phyloP scores from a whole-genome alignment of 2,329 filamentous ascomycete genomes.

The Aspergillus tanneri region DNA sequence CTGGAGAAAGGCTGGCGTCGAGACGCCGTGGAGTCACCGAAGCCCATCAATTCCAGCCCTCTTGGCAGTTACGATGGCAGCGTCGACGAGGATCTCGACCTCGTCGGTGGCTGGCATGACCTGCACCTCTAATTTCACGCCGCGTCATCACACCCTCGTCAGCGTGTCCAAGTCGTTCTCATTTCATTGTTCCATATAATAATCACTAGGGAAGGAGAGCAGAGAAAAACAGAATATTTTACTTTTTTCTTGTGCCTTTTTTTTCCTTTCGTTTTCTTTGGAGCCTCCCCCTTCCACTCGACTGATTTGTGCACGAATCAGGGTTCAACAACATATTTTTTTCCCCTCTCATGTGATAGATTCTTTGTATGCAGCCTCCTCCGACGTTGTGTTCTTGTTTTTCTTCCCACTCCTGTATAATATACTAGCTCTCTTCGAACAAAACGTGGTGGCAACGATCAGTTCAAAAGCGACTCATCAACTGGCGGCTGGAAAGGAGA shows the following conservation, averaged over 20 bases:
- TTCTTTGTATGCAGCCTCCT: conserved; percentile 15
- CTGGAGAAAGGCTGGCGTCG: conserved; percentile 51
- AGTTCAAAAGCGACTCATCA: conserved; percentile 23
- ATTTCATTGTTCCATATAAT: conserved; percentile 21
- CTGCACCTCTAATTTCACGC: conserved; percentile 55
- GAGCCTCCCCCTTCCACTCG: conserved; percentile 3
- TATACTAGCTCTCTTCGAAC: conserved; percentile 18
- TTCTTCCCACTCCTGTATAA: conserved; percentile 23
- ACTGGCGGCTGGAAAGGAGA: conserved; percentile 12
- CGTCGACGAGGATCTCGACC: conserved; percentile 74
- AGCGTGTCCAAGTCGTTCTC: conserved; percentile 13
- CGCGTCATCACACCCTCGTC: conserved; percentile 5
- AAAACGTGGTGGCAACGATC: conserved; percentile 17
- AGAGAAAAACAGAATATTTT: conserved; percentile 1
- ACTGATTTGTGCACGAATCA: conserved; percentile 5
- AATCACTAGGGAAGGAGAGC: conserved; percentile 6
- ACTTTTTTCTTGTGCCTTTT: not conserved
- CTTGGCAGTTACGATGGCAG: conserved; percentile 57
- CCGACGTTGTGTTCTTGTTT: conserved; percentile 16
- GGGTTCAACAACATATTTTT: conserved; percentile 2
- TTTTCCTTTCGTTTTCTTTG: not conserved
- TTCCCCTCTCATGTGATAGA: conserved; percentile 19
- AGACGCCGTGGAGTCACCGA: conserved; percentile 31
- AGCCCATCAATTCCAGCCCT: conserved; percentile 30
- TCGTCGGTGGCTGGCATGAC: conserved; percentile 89